A percentile compares a stretch with the other conserved stretches of the same genome.
These are phyloP conservation scores for Colletotrichum incanum DNA, from an alignment of 2,329 filamentous ascomycete species.

Conservation along the genomic window DNA sequence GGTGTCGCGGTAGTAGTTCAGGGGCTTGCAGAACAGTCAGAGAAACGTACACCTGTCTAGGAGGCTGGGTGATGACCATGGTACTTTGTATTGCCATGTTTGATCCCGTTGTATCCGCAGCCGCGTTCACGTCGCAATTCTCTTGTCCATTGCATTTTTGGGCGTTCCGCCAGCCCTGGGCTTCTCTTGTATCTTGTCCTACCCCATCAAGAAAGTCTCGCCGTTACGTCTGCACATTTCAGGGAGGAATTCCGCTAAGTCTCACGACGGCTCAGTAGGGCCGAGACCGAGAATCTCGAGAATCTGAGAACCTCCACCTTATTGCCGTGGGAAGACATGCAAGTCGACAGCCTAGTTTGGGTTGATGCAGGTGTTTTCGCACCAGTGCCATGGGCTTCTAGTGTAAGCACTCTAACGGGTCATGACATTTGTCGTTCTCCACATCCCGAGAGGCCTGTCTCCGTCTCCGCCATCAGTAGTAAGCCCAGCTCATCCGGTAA, in stretches of 20 bases:
- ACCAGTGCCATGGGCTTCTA: not conserved
- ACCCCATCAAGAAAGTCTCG: constrained; percentile 10
- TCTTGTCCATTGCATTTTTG: constrained; percentile 18
- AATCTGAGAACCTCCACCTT: no score
- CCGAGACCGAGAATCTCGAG: not conserved
- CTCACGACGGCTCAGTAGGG: not conserved
- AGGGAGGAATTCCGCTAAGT: not conserved
- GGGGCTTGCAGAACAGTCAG: constrained; percentile 28
- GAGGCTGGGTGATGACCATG: constrained; percentile 21
- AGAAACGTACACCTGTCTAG: constrained; percentile 12
- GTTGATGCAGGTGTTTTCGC: constrained; percentile 9
- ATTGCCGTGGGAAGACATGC: not conserved
- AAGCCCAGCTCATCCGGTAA: constrained; percentile 17
- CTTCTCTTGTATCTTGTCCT: constrained; percentile 8
- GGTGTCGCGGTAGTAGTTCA: constrained; percentile 6
- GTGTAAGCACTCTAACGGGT: constrained; percentile 5
- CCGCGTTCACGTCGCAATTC: constrained; percentile 26
- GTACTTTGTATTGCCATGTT: constrained; percentile 8
- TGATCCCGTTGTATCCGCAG: constrained; percentile 13
- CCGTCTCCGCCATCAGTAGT: not conserved
- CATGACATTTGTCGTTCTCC: constrained; percentile 15
- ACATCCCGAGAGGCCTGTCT: constrained; percentile 24
- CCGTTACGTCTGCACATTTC: not conserved
- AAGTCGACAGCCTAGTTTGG: not conserved
- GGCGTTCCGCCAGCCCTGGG: constrained; percentile 5